Evolutionary conservation across 1,284 basidiomycete species (phyloP).

Genomic region (Takashimella tepidaria): DNA sequence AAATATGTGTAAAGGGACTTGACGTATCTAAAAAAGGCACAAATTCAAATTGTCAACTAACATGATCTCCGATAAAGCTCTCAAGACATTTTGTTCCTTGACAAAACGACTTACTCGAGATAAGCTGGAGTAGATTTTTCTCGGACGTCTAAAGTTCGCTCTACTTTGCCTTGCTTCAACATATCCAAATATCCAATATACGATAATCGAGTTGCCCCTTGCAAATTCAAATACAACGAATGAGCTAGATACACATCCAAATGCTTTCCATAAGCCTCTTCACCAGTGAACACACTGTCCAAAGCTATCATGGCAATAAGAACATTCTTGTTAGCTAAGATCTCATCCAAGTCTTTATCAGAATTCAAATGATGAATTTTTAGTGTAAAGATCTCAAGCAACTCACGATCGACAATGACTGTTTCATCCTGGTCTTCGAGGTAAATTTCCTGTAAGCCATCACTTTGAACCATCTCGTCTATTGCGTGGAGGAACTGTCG

Average conservation of each 20-base stretch:
- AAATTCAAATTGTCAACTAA: no score
- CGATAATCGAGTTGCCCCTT: conserved; percentile 68
- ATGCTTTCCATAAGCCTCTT: conserved; percentile 91
- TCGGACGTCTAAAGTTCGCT: conserved; percentile 65
- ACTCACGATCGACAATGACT: conserved; percentile 51
- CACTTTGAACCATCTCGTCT: conserved; percentile 57
- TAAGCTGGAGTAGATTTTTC: conserved; percentile 70
- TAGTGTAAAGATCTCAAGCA: neutral
- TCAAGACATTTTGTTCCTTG: neutral
- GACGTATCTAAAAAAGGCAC: conserved; percentile 84
- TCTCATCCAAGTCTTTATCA: no score
- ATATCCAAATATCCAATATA: conserved; percentile 90
- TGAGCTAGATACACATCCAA: conserved; percentile 89
- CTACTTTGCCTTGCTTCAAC: conserved; percentile 51
- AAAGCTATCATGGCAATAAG: conserved; percentile 59
- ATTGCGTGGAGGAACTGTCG: conserved; percentile 75
- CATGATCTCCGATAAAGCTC: no score
- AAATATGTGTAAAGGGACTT: conserved; percentile 77
- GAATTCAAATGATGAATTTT: no score
- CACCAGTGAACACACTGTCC: conserved; percentile 85
- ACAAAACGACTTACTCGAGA: conserved; percentile 57
- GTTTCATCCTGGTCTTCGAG: conserved; percentile 67
- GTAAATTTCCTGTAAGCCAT: conserved; percentile 42
- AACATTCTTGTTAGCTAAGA: conserved; percentile 5
- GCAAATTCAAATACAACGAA: conserved; percentile 82